Evolutionary conservation across 345 rosid species (phyloP).

Genomic region (Eucalyptus pauciflora): DNA sequence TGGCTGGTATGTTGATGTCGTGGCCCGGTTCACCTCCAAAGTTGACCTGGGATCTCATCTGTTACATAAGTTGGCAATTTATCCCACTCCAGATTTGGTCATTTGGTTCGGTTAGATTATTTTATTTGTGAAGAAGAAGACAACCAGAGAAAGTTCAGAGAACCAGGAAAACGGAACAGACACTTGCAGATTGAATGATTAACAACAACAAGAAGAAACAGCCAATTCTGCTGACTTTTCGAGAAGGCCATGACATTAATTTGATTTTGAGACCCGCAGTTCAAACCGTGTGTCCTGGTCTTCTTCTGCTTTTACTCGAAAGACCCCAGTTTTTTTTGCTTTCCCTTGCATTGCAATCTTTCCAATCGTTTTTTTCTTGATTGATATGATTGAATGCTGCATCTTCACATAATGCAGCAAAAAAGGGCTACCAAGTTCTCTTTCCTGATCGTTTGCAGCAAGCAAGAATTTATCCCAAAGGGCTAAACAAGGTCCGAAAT

Average conservation of each 20-base stretch:
- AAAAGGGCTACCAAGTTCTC: neutral
- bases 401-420: neutral
- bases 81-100: neutral
- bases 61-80: neutral
- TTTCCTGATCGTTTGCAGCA: neutral
- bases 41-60: neutral
- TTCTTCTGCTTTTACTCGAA: neutral
- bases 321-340: neutral
- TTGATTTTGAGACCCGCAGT: neutral
- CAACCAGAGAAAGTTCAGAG: neutral
- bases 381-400: neutral
- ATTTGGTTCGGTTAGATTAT: neutral
- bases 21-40: neutral
- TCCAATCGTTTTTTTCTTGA: neutral
- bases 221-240: neutral
- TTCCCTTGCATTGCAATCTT: neutral
- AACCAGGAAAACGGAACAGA: neutral
- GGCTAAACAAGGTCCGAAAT: neutral
- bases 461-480: neutral
- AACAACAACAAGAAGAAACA: neutral
- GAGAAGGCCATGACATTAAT: neutral
- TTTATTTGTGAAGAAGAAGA: neutral
- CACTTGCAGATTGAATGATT: neutral
- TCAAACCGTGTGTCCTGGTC: neutral
- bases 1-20: neutral